Conservation (phyloP, 2,329 filamentous ascomycete genomes). For the Fusarium beomiforme region DNA sequence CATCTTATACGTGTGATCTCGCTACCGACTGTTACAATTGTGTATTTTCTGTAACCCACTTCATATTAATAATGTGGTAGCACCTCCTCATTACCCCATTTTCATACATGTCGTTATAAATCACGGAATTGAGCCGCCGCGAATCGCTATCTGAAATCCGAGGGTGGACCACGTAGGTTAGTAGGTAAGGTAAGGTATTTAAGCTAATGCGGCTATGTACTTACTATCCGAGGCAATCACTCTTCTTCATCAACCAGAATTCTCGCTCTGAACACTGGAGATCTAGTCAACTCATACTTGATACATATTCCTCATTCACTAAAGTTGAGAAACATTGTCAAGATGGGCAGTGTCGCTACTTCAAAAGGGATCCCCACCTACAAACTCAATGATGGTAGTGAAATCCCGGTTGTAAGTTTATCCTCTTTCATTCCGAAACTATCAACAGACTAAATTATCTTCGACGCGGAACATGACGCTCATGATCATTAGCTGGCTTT, state of each 20-base stretch:
- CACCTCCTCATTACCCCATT: background rate
- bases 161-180: too few relatives aligned
- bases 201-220: background rate
- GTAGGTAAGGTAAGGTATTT: too few relatives aligned
- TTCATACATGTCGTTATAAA: slow-evolving; percentile 11
- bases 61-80: background rate
- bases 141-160: slow-evolving; percentile 21
- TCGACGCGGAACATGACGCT: background rate
- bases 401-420: slow-evolving; percentile 72
- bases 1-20: background rate
- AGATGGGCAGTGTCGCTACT: slow-evolving; percentile 25
- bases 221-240: background rate
- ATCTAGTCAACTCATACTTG: background rate
- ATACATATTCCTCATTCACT: background rate
- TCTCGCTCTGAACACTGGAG: background rate
- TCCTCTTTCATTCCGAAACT: background rate
- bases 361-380: slow-evolving; percentile 61
- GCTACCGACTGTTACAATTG: background rate
- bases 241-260: slow-evolving; percentile 4
- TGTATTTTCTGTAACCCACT: background rate
- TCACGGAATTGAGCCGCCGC: slow-evolving; percentile 31
- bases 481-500: slow-evolving; percentile 67
- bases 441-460: background rate
- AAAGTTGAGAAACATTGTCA: background rate
- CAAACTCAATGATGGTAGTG: slow-evolving; percentile 78